Evolutionary conservation across 805 yeast genomes (phyloP).

Genomic region (Nakazawaea anatomiae): DNA sequence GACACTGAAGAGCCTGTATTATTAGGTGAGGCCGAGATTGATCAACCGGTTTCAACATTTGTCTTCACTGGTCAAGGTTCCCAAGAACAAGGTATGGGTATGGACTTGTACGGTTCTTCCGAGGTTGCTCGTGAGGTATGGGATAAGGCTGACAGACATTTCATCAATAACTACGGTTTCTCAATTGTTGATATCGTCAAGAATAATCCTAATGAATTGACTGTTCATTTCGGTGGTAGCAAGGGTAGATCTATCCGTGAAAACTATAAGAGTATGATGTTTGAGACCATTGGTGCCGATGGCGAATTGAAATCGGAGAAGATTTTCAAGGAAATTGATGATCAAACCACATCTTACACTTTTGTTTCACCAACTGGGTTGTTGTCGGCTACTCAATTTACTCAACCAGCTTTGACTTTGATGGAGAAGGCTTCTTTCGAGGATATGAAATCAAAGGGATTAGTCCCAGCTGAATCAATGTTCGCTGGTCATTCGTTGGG

Average conservation of each 20-base stretch:
- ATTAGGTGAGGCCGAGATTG: conserved; percentile 96
- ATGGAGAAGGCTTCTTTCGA: conserved; percentile 99
- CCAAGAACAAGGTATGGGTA: conserved; percentile 99
- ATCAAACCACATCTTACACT: conserved; percentile 75
- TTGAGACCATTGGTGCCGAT: conserved; percentile 84
- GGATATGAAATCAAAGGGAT: conserved; percentile 93
- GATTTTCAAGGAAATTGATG: conserved; percentile 89
- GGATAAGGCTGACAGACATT: conserved; percentile 96
- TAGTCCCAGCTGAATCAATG: conserved; percentile 87
- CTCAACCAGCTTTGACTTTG: conserved; percentile 97
- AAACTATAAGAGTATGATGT: conserved; percentile 95
- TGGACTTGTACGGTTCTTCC: conserved; percentile 90
- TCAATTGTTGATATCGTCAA: conserved; percentile 92
- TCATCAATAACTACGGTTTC: conserved; percentile 91
- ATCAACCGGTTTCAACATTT: conserved; percentile 94
- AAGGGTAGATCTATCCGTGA: conserved; percentile 92
- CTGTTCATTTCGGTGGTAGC: conserved; percentile 97
- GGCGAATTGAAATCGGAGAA: conserved; percentile 85
- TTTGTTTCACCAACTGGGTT: conserved; percentile 92
- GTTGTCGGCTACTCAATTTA: conserved; percentile 95
- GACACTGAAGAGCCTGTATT: conserved; percentile 76
- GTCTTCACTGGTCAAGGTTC: conserved; percentile 99
- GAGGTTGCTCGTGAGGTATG: conserved; percentile 92
- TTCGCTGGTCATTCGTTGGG: conserved; percentile 99
- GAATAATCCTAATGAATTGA: conserved; percentile 92